Evolutionary conservation across 495 filamentous ascomycete species (phyloP).

Genomic region (Aspergillus bertholletiae): DNA sequence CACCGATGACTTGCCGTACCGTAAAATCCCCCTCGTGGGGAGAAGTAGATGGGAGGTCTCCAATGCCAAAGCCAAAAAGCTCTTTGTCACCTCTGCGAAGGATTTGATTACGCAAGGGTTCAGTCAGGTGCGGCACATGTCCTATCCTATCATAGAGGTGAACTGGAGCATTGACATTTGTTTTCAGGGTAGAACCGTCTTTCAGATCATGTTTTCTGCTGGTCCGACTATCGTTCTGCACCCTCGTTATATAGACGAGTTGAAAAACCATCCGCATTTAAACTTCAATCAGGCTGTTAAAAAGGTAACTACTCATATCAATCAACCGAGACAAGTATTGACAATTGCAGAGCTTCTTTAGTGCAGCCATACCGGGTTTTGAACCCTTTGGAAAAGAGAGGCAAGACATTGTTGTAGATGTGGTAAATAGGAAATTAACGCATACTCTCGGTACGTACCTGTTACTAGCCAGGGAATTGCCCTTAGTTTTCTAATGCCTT

Average conservation of each 20-base stretch:
- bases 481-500: not conserved
- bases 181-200: constrained; percentile 28
- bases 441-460: constrained; percentile 37
- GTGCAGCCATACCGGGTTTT: constrained; percentile 41
- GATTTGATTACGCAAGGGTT: constrained; percentile 28
- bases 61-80: constrained; percentile 28
- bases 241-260: constrained; percentile 46
- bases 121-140: constrained; percentile 17
- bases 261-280: constrained; percentile 40
- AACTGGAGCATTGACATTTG: not conserved
- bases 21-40: constrained; percentile 27
- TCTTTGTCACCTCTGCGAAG: constrained; percentile 22
- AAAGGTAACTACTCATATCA: constrained; percentile 28
- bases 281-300: constrained; percentile 37
- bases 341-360: constrained; percentile 37
- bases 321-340: not conserved
- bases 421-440: constrained; percentile 44
- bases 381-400: constrained; percentile 38
- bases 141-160: not conserved
- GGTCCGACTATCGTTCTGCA: constrained; percentile 41
- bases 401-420: constrained; percentile 27
- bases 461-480: not conserved
- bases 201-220: constrained; percentile 35
- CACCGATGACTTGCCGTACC: constrained; percentile 25
- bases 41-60: constrained; percentile 26